These are phyloP conservation scores for Onygena corvina DNA, from an alignment of 2,329 filamentous ascomycete genomes.

Conservation along the genomic window DNA sequence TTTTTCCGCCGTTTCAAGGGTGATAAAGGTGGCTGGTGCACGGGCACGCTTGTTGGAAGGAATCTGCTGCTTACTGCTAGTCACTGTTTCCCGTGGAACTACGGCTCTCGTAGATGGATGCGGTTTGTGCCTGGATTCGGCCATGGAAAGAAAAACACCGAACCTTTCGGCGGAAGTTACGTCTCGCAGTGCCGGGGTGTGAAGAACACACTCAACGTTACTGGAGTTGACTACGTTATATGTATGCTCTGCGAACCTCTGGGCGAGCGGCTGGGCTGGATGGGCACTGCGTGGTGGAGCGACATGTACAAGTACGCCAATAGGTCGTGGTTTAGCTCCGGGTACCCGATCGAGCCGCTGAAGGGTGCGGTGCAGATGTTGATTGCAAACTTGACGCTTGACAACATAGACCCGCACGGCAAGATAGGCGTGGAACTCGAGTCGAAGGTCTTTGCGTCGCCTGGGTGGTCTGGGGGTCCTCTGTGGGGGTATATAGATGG, in stretches of 20 bases:
- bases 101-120: constrained; percentile 17
- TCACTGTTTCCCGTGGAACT: constrained; percentile 20
- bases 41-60: constrained; percentile 17
- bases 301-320: constrained; percentile 13
- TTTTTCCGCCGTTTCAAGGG: constrained; percentile 16
- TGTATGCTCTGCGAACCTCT: constrained; percentile 18
- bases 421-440: constrained; percentile 18
- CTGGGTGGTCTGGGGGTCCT: constrained; percentile 19
- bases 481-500: constrained; percentile 19
- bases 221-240: constrained; percentile 19
- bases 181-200: constrained; percentile 18
- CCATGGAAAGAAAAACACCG: constrained; percentile 11
- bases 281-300: constrained; percentile 19
- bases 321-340: constrained; percentile 17
- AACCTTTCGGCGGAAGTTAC: constrained; percentile 18
- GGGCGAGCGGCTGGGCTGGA: constrained; percentile 18
- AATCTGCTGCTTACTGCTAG: constrained; percentile 19
- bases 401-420: constrained; percentile 16
- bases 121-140: constrained; percentile 17
- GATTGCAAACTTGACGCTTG: constrained; percentile 16
- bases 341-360: constrained; percentile 17
- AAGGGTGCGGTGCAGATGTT: constrained; percentile 17
- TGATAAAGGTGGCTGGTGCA: constrained; percentile 19
- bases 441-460: constrained; percentile 16
- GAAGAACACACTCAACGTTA: constrained; percentile 19